A percentile compares a stretch with the other conserved stretches of the same genome.
Evolutionary conservation across 805 yeast genomes (phyloP).

Genomic region (Suhomyces sp.): DNA sequence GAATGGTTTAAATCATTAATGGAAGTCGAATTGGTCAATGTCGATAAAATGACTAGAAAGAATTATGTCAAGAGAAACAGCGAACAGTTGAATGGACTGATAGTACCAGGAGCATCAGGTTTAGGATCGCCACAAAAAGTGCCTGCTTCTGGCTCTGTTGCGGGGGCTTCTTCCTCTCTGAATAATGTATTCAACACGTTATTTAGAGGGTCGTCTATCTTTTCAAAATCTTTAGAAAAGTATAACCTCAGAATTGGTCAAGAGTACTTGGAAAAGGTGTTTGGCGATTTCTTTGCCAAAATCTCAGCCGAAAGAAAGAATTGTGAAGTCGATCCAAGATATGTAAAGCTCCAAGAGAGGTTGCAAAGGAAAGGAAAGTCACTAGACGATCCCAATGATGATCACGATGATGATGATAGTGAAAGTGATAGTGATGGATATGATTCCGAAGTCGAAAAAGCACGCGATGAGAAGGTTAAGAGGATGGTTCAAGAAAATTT

Average conservation of each 20-base stretch:
- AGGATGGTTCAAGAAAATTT: constrained; percentile 47
- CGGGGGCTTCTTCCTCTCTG: constrained; percentile 15
- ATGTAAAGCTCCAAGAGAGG: constrained; percentile 41
- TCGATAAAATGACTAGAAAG: constrained; percentile 46
- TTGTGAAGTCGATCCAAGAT: constrained; percentile 81
- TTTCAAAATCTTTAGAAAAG: constrained; percentile 78
- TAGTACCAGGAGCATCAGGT: no score
- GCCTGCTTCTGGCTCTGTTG: constrained; percentile 3
- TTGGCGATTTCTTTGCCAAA: constrained; percentile 65
- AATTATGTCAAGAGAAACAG: constrained; percentile 32
- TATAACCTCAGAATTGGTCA: constrained; percentile 76
- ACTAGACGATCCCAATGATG: constrained; percentile 19
- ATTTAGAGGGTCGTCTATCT: constrained; percentile 81
- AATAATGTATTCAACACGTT: constrained; percentile 40
- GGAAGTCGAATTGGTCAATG: constrained; percentile 58
- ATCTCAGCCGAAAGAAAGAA: constrained; percentile 50
- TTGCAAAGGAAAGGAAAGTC: constrained; percentile 25
- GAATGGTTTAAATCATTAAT: constrained; percentile 73
- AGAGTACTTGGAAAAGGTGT: constrained; percentile 68
- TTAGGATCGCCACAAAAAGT: constrained; percentile 3
- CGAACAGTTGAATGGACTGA: constrained; percentile 14
- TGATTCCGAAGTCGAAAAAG: constrained; percentile 33
- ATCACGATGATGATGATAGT: constrained; percentile 18
- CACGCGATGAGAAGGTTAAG: constrained; percentile 30
- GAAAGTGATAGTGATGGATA: constrained; percentile 22